A percentile compares a stretch with the other conserved stretches of the same genome.
Evolutionary conservation across 2,329 filamentous ascomycete genomes (phyloP).

Genomic region (Phialocephala sp.): DNA sequence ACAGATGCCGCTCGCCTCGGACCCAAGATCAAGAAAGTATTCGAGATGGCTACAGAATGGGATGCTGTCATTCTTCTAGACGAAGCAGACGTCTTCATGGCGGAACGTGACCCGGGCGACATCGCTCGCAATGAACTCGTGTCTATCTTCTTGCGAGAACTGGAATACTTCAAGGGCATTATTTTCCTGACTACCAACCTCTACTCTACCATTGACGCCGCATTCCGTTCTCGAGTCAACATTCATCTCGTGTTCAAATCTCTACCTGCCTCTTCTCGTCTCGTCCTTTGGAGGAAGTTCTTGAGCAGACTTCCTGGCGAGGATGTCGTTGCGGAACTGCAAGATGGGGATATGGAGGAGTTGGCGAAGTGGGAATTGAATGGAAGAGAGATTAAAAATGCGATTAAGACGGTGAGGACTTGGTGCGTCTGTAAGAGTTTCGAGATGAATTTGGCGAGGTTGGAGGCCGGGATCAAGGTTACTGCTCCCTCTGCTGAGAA

Average conservation of each 20-base stretch:
- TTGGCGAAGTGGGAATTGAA: conserved; percentile 51
- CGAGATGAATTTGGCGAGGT: conserved; percentile 47
- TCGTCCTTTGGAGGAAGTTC: conserved; percentile 54
- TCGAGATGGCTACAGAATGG: conserved; percentile 35
- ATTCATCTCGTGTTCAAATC: conserved; percentile 53
- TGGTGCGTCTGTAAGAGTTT: conserved; percentile 54
- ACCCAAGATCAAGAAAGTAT: conserved; percentile 31
- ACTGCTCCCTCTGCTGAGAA: conserved; percentile 52
- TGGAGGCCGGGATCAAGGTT: conserved; percentile 54
- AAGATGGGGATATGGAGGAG: conserved; percentile 40
- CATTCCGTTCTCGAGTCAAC: conserved; percentile 52
- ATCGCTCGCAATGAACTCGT: conserved; percentile 56
- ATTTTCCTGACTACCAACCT: conserved; percentile 44
- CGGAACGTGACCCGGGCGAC: conserved; percentile 51
- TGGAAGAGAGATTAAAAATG: conserved; percentile 46
- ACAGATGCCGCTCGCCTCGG: conserved; percentile 27
- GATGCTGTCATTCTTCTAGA: conserved; percentile 34
- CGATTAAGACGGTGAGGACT: conserved; percentile 44
- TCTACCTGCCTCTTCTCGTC: conserved; percentile 47
- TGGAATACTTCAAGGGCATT: conserved; percentile 40
- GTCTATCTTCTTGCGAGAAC: conserved; percentile 44
- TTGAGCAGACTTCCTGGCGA: conserved; percentile 47
- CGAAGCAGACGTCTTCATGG: conserved; percentile 59
- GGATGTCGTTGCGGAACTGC: conserved; percentile 56
- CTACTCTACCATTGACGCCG: conserved; percentile 42